Percentiles rank a stretch among this genome's conserved stretches.
These are phyloP conservation scores for Ustilago esculenta DNA, from an alignment of 1,284 basidiomycete species.

Conservation along the genomic window DNA sequence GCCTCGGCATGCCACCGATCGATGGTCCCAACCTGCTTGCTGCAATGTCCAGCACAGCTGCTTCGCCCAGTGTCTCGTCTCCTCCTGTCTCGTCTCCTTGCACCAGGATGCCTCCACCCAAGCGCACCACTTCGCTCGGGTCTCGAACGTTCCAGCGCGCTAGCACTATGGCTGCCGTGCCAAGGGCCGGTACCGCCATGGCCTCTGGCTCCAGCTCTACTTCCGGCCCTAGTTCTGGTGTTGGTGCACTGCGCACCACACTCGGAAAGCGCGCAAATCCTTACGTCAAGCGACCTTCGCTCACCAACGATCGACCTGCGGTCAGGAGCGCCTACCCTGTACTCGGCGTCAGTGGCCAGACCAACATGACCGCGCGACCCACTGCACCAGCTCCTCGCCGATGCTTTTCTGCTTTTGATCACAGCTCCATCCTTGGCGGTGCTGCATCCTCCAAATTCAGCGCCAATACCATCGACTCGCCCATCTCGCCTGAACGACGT, in stretches of 20 bases:
- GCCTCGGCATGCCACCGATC: conserved; percentile 23
- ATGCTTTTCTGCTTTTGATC: conserved; percentile 50
- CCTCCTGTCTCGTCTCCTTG: conserved; percentile 41
- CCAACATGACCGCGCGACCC: conserved; percentile 22
- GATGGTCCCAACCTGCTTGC: conserved; percentile 38
- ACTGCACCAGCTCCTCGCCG: conserved; percentile 53
- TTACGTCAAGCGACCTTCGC: conserved; percentile 50
- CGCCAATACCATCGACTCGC: conserved; percentile 7
- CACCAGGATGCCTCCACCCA: conserved; percentile 40
- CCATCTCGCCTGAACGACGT: conserved; percentile 35
- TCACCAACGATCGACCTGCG: conserved; percentile 15
- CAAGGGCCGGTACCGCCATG: conserved; percentile 3
- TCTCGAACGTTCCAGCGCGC: conserved; percentile 42
- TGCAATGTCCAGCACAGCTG: conserved; percentile 34
- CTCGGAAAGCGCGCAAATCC: conserved; percentile 58
- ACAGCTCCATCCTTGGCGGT: conserved; percentile 22
- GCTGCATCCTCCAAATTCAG: conserved; percentile 13
- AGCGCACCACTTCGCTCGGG: conserved; percentile 39
- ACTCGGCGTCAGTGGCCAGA: conserved; percentile 32
- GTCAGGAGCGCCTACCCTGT: conserved; percentile 51
- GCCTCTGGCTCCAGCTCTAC: conserved; percentile 2
- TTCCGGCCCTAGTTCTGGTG: conserved; percentile 8
- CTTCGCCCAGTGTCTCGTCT: conserved; percentile 32
- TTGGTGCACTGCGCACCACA: conserved; percentile 24
- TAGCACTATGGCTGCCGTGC: conserved; percentile 35